Evolutionary conservation across 331 rosid species (phyloP).

Genomic region (Stylosanthes scabra): DNA sequence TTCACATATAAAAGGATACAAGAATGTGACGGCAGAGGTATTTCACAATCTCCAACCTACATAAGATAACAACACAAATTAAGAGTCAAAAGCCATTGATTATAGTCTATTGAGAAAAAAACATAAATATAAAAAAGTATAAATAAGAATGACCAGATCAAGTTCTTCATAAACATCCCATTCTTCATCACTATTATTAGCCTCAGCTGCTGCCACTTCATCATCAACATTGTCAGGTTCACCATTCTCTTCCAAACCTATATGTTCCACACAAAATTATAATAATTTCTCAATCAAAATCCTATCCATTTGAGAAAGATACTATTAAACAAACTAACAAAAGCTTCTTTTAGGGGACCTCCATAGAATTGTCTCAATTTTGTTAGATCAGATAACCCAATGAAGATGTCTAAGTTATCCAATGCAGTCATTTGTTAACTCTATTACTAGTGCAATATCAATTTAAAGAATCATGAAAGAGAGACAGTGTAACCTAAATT

Average conservation of each 20-base stretch:
- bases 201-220: constrained; percentile 65
- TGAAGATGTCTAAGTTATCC: background rate
- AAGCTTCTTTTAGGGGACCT: too few relatives aligned
- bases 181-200: constrained; percentile 72
- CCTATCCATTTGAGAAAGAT: constrained; percentile 1
- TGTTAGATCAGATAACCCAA: background rate
- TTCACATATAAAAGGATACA: constrained; percentile 63
- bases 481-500: constrained; percentile 59
- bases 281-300: constrained; percentile 21
- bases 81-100: constrained; percentile 25
- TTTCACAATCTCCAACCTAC: constrained; percentile 70
- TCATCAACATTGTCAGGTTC: constrained; percentile 62
- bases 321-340: background rate
- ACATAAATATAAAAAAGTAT: constrained; percentile 12
- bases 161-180: constrained; percentile 57
- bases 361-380: background rate
- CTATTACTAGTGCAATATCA: constrained; percentile 25
- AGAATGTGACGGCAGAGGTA: constrained; percentile 57
- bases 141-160: constrained; percentile 54
- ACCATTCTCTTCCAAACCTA: constrained; percentile 53
- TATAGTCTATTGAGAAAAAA: constrained; percentile 8
- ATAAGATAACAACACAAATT: constrained; percentile 37
- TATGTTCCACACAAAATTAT: constrained; percentile 32
- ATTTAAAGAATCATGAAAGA: constrained; percentile 12
- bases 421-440: constrained; percentile 13